Base-by-base conservation (phyloP, 176 grass and related monocot species). In the Dendrocalamus sinicus region DNA sequence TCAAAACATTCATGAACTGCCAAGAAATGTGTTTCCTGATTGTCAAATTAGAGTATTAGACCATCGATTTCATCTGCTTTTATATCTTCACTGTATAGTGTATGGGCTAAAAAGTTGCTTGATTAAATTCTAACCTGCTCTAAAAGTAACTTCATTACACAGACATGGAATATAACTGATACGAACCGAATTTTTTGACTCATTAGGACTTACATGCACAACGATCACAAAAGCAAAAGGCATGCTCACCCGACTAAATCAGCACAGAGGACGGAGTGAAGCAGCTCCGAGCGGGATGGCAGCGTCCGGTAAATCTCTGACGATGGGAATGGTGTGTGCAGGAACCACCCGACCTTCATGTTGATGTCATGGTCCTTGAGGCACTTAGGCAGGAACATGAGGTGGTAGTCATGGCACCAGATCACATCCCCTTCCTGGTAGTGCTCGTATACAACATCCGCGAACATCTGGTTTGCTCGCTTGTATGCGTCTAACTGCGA, bases 301-400 rank as follows among this genome's bases (percentile, higher is more conserved):
- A 99, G 80, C 5, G 97, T 99, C 35, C 97, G 87, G 65, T 99
- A 95, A 73, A 99, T 99, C 89, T 96, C 97, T 22, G 93, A 96
- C 9, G 97, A 99, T 2, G 97, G 97, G 86, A 99, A 99, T 4
- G 97, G 97, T 11, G 97, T 99, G 89, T 99, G 97, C 75, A 99
- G 90, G 88, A 99, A 99, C 97, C 97, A 99, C 8, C 97, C 97
- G 8, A 99, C 97, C 88, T 99, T 99, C 97, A 99, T 99, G 76
- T 93, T 92, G 89, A 72, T 93, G 85, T 99, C 90, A 76, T 96
- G 88, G 8, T 99, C 97, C 22, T 99, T 99, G 54, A 99, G 91
- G 63, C 97, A 99, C 82, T 90, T 96, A 48, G 97, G 97, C 48
- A 99, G 89, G 82, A 94, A 99, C 97, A 99, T 99, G 64, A 99